phyloP scores from a whole-genome alignment of 1,284 basidiomycete species.

The Rhizoctonia solani region DNA sequence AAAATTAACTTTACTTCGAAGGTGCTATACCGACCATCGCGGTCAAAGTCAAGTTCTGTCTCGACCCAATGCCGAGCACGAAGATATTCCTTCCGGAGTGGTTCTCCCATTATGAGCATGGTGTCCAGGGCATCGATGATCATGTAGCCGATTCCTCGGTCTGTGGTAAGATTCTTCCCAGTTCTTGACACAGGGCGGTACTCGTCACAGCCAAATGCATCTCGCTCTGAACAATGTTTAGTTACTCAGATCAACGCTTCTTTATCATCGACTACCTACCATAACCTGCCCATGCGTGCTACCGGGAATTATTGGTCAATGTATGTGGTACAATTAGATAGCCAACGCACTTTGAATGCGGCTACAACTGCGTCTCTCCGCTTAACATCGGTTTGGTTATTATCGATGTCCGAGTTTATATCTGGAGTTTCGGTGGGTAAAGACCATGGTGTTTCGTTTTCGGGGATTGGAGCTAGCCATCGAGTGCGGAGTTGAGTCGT shows the following conservation, averaged over 20 bases:
- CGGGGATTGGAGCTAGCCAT: constrained; percentile 11
- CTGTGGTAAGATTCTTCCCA: constrained; percentile 73
- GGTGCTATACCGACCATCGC: constrained; percentile 81
- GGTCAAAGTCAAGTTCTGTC: constrained; percentile 72
- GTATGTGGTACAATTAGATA: neutral
- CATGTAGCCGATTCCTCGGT: constrained; percentile 81
- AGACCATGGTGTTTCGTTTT: constrained; percentile 10
- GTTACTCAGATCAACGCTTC: neutral
- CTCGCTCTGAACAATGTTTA: constrained; percentile 58
- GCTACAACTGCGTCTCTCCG: constrained; percentile 70
- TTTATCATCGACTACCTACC: constrained; percentile 52
- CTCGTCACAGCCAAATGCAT: constrained; percentile 89
- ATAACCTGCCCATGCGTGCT: constrained; percentile 83
- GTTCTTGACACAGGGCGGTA: constrained; percentile 77
- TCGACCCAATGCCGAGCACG: constrained; percentile 81
- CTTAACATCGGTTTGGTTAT: constrained; percentile 54
- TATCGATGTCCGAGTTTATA: neutral
- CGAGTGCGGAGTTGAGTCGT: neutral
- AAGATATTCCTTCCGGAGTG: constrained; percentile 72
- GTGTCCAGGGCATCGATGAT: constrained; percentile 85
- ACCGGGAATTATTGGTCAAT: constrained; percentile 1
- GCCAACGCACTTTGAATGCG: constrained; percentile 71
- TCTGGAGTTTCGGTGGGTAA: neutral
- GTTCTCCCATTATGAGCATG: constrained; percentile 76
- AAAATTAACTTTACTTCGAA: constrained; percentile 72